A percentile compares a stretch with the other conserved stretches of the same genome.
phyloP scores from a whole-genome alignment of 495 filamentous ascomycete species.

The Gamarada debralockiae region DNA sequence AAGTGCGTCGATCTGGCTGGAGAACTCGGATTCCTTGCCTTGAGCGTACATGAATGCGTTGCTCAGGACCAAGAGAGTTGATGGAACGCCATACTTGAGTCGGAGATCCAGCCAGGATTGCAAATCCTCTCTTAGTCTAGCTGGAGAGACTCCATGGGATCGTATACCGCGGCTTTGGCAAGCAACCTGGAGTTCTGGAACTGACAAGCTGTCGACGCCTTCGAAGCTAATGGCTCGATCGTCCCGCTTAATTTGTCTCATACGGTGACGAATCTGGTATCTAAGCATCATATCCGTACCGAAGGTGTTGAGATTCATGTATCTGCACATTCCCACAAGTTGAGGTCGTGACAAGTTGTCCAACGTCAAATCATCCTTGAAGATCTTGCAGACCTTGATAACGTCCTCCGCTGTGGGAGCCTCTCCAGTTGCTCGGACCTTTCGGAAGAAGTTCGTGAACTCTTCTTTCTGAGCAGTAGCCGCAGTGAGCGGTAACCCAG shows the following conservation, averaged over 20 bases:
- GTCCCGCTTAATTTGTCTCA: conserved; percentile 98
- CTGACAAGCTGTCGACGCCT: conserved; percentile 88
- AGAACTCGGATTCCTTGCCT: conserved; percentile 83
- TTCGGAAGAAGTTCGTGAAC: conserved; percentile 97
- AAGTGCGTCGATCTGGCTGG: conserved; percentile 88
- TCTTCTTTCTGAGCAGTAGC: conserved; percentile 89
- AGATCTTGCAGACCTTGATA: conserved; percentile 99
- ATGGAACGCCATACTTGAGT: conserved; percentile 88
- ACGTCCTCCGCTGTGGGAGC: conserved; percentile 83
- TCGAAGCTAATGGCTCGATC: conserved; percentile 94
- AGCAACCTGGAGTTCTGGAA: conserved; percentile 89
- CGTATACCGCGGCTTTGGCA: conserved; percentile 87
- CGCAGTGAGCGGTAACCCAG: conserved; percentile 79
- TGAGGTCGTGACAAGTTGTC: conserved; percentile 97
- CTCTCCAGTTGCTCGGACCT: conserved; percentile 89
- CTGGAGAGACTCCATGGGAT: conserved; percentile 86
- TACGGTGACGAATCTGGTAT: conserved; percentile 95
- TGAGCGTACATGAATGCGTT: conserved; percentile 95
- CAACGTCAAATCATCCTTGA: conserved; percentile 95
- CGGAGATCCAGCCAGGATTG: conserved; percentile 93
- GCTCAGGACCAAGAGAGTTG: conserved; percentile 90
- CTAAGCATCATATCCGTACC: conserved; percentile 95
- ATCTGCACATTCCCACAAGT: conserved; percentile 94
- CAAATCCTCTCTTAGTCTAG: conserved; percentile 82
- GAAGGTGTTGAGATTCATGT: conserved; percentile 96